Conservation (phyloP, 768 basidiomycete genomes). For the Boletus fagicola region DNA sequence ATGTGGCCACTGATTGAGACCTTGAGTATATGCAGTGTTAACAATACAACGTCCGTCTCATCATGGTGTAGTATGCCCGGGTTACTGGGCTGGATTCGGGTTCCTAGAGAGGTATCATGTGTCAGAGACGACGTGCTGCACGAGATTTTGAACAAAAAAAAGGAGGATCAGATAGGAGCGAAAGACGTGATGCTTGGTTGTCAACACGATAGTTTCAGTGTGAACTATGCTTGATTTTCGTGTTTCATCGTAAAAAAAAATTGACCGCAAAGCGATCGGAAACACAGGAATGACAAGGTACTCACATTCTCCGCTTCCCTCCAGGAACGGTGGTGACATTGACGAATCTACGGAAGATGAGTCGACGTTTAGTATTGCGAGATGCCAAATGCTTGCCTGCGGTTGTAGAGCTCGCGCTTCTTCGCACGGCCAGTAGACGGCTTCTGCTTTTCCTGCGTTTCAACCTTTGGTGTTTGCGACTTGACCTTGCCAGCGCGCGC, state of each 20-base stretch:
- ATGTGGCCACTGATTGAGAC: neutral
- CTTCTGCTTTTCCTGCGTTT: constrained; percentile 99
- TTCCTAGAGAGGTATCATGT: constrained; percentile 13
- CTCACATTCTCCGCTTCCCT: constrained; percentile 94
- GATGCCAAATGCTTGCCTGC: constrained; percentile 56
- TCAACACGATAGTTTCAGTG: constrained; percentile 89
- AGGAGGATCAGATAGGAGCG: constrained; percentile 96
- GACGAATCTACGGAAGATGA: constrained; percentile 59
- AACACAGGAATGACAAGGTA: constrained; percentile 44
- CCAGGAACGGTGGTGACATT: constrained; percentile 86
- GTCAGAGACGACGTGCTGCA: constrained; percentile 6
- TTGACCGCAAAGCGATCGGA: constrained; percentile 18
- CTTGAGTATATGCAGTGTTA: neutral
- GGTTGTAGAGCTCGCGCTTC: constrained; percentile 92
- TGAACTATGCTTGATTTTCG: constrained; percentile 86
- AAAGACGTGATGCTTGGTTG: constrained; percentile 91
- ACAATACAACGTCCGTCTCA: neutral
- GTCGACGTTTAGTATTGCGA: neutral
- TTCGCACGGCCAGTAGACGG: constrained; percentile 93
- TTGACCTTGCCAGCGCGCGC: constrained; percentile 99
- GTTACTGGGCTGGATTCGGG: constrained; percentile 9
- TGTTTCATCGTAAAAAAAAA: constrained; percentile 24
- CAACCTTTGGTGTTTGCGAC: constrained; percentile 96
- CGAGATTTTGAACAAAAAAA: neutral
- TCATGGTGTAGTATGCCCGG: neutral